A percentile compares a stretch with the other conserved stretches of the same genome.
Evolutionary conservation across 768 basidiomycete species (phyloP).

Genomic region (Exidia glandulosa): DNA sequence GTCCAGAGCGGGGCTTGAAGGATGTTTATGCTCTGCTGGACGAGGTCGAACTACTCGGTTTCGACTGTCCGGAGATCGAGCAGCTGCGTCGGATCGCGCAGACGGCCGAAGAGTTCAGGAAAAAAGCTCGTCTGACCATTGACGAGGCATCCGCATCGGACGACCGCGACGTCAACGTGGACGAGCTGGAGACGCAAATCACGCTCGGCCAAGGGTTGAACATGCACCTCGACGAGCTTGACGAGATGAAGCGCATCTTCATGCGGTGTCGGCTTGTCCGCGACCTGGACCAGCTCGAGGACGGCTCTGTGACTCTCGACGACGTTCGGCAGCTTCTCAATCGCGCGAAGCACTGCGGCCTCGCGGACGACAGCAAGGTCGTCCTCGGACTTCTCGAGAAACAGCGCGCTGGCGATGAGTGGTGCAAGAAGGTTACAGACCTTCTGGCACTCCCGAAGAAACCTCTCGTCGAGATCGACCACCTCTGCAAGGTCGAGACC

Average conservation of each 20-base stretch:
- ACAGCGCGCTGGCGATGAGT: constrained; percentile 56
- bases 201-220: constrained; percentile 65
- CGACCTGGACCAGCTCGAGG: constrained; percentile 59
- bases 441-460: constrained; percentile 49
- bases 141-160: constrained; percentile 27
- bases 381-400: constrained; percentile 54
- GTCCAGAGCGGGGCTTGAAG: constrained; percentile 58
- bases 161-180: constrained; percentile 46
- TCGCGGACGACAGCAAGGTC: constrained; percentile 53
- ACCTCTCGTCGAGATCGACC: constrained; percentile 46
- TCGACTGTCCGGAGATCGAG: constrained; percentile 70
- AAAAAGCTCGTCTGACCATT: constrained; percentile 44
- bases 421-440: constrained; percentile 62
- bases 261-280: constrained; percentile 67
- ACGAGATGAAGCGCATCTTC: constrained; percentile 69
- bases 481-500: constrained; percentile 53
- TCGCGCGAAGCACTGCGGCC: constrained; percentile 57
- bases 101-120: constrained; percentile 54
- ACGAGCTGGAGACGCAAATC: constrained; percentile 62
- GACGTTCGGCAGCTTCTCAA: constrained; percentile 65
- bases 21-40: constrained; percentile 59
- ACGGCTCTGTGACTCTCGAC: constrained; percentile 48
- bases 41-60: constrained; percentile 71
- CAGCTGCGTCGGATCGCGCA: constrained; percentile 41
- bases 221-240: constrained; percentile 71